Percentiles rank a stretch among this genome's conserved stretches.
Evolutionary conservation across 2,329 filamentous ascomycete species (phyloP).

Genomic region (Claviceps quebecensis): DNA sequence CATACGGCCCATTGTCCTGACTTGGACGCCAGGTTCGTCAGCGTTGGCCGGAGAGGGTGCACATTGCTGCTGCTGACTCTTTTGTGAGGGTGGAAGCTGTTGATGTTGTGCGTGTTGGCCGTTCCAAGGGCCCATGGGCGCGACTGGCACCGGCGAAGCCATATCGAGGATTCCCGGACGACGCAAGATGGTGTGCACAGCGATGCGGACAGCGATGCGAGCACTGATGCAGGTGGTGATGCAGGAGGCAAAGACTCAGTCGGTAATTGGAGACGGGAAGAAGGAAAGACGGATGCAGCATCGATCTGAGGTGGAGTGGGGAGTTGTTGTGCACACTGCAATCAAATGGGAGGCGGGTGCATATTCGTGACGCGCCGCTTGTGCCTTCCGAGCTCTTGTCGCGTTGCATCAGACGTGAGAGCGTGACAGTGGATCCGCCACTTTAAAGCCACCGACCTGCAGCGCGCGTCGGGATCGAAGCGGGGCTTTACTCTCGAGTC

Average conservation of each 20-base stretch:
- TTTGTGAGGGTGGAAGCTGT: conserved; percentile 2
- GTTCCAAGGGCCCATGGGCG: conserved; percentile 12
- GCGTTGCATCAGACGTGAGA: conserved; percentile 2
- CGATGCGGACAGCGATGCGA: not conserved
- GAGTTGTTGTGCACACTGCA: conserved; percentile 5
- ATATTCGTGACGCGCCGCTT: conserved; percentile 22
- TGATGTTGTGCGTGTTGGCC: conserved; percentile 3
- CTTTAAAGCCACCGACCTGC: conserved; percentile 1
- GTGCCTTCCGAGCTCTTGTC: conserved; percentile 1
- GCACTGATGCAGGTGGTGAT: not conserved
- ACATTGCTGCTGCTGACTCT: conserved; percentile 9
- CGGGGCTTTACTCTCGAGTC: not conserved
- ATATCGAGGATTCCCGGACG: conserved; percentile 14
- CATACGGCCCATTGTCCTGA: conserved; percentile 56
- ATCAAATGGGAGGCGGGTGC: conserved; percentile 23
- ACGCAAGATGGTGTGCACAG: not conserved
- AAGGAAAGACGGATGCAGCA: not conserved
- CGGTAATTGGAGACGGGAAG: not conserved
- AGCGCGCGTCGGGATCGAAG: not conserved
- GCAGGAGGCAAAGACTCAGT: not conserved
- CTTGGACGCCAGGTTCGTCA: conserved; percentile 38
- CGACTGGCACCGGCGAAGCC: conserved; percentile 24
- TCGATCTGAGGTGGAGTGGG: not conserved
- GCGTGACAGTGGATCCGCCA: conserved; percentile 5
- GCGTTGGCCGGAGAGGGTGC: conserved; percentile 17